Evolutionary conservation across 2,329 filamentous ascomycete species (phyloP), one percentile per base, ranked within the genome.

Genomic region (Pyrenophora graminea): DNA sequence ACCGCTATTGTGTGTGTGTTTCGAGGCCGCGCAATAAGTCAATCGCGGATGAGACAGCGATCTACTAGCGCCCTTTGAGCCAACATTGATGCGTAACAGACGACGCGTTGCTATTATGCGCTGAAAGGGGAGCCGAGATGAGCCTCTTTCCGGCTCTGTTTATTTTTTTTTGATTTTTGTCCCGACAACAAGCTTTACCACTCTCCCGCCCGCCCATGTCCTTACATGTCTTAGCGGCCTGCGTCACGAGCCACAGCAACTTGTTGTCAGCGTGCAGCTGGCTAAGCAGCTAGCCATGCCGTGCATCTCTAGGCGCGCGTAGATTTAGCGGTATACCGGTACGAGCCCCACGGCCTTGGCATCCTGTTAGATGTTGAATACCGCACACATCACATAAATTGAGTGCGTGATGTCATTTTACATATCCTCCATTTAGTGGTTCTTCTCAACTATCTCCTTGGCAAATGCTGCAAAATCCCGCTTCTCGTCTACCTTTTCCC

Each of bases 391-490:
- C 7, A 27, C 25, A 27, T 27, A 10, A 27, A 10, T 27, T 37
- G 15, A 17, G 15, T 37, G 32, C 42, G 34, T 53, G 45, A 55
- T 56, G 53, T 58, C 55, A 53, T 55, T 27, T 23, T 39, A 45
- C 41, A 46, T 37, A n/a, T 45, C 23, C 19, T 36, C 42, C 18
- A 45, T 27, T 55, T 45, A 76, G 53, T 76, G 74, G 59, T 79
- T 79, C 63, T 70, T 74, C 58, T 76, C 76, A 40, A 79, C 74
- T 64, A 79, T 76, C 61, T 75, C 75, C 66, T 75, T 79, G 27
- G 89, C 89, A 78, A 92, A 91, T 65, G 88, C 83, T 18, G 88
- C 89, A 80, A 92, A 93, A 33, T 83, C 88, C 49, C 84, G 80
- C 68, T 82, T 78, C 51, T 84, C 80, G 67, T 93, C 89, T 12